These are phyloP conservation scores for Trichoderma gamsii DNA, from an alignment of 495 filamentous ascomycete species.

Conservation along the genomic window DNA sequence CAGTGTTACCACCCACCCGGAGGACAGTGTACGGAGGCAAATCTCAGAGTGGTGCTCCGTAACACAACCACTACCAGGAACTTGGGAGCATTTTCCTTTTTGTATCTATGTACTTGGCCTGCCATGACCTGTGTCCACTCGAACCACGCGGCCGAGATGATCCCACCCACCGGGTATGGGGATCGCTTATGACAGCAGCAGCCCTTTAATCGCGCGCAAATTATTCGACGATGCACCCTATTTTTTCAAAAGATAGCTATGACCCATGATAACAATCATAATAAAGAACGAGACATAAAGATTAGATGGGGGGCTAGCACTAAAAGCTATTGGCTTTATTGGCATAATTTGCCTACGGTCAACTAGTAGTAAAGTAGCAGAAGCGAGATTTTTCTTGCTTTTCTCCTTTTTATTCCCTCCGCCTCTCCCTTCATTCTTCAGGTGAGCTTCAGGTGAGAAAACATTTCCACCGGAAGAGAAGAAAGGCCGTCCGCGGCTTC, in stretches of 20 bases:
- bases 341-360: neutral
- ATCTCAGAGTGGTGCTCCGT: neutral
- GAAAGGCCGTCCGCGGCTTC: neutral
- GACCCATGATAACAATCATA: no score
- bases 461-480: neutral
- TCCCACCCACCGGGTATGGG: conserved; percentile 5
- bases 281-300: no score
- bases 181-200: neutral
- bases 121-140: neutral
- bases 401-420: neutral
- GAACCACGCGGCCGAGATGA: neutral
- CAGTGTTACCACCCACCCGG: neutral
- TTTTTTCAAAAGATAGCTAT: neutral
- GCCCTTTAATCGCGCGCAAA: neutral
- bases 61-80: neutral
- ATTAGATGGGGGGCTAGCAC: no score
- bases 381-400: neutral
- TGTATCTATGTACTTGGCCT: neutral
- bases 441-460: neutral
- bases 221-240: neutral
- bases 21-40: neutral
- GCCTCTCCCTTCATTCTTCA: neutral
- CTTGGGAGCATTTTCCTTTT: neutral
- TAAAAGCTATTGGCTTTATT: neutral
- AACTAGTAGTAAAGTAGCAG: neutral